Evolutionary conservation across 2,329 filamentous ascomycete species (phyloP), one percentile per base, ranked within the genome.

Genomic region (Sporothrix luriei): DNA sequence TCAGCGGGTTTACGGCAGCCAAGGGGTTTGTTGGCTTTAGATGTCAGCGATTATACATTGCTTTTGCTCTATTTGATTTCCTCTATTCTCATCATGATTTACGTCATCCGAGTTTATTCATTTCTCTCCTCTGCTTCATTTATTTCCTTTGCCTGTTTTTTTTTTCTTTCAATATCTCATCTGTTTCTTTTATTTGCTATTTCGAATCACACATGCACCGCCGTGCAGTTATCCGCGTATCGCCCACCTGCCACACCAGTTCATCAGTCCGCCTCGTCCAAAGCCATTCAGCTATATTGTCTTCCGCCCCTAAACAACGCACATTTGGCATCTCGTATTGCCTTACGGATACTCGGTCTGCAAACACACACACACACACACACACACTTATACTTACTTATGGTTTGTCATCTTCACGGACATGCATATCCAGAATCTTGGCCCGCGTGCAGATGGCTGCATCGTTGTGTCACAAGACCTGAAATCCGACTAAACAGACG

Each of bases 241-340:
- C 13, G 33, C 13, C 33, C 33, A 21, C n/a, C 55, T 43, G n/a
- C 19, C 33, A 62, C 59, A 26, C 11, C 59, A 48, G 21, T 4
- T n/a, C 5, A 9, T 24, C 55, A 61, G 33, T 24, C 33, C 55
- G 43, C 33, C 14, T 61, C 3, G 24, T 43, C 33, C 33, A 59
- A 43, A 38, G 33, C 33, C 5, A 40, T 59, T 24, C 33, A 59
- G 55, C 55, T 38, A 24, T 59, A n/a, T n/a, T n/a, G 10, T 21
- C 11, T 59, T 55, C 26, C 33, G 24, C 33, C 5, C 2, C 7
- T 21, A 5, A 10, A 10, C 52, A 43, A n/a, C 10, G 33, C 14
- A 40, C 10, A 24, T 43, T 61, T 43, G 55, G 57, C 14, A 62
- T 19, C 57, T 62, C 57, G 57, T 62, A 26, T 62, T 43, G 38